Base-by-base conservation (phyloP, 2,329 filamentous ascomycete genomes). In the Pseudohalonectria lignicola region DNA sequence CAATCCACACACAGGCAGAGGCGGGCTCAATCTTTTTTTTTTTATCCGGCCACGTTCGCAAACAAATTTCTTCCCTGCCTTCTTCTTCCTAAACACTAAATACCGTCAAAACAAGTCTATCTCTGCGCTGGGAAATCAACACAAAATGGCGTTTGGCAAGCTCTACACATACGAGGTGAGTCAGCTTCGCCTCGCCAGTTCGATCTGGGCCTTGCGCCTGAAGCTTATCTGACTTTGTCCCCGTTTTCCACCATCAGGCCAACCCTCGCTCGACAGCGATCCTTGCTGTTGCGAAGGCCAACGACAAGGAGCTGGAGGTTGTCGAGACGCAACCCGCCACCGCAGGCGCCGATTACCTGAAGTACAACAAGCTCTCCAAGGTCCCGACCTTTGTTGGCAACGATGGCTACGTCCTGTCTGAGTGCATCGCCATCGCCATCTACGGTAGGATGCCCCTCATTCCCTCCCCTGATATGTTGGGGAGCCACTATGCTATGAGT, bases 121-220 rank as follows among this genome's bases (percentile, higher is more conserved):
- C n/a, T n/a, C 44, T 41, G 7, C 23, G 7, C 23, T 26, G 23
- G 12, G 23, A 7, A 26, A 26, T 47, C 49, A 54, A 59, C 57
- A 62, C 71, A 86, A 76, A 64, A 93, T 94, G 83, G 75, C 85
- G 62, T 96, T 98, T 77, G 92, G 92, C 71, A 98, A 94, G 75
- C 79, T 98, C 60, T 96, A 92, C 79, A 84, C 82, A 62, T 78
- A 76, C 65, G 62, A 76, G 69, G 90, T 94, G 80, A 53, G 64
- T 43, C 39, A 34, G 30, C 21, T 26, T 26, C 16, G 4, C 7
- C 28, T 19, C 12, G 21, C 34, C 29, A 28, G 21, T 18, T 20
- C 17, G 12, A 31, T 19, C 39, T 34, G 17, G 9, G 4, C 13
- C 11, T 11, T 2, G 30, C 30, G n/a, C n/a, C n/a, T n/a, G n/a